phyloP scores from a whole-genome alignment of 805 yeast genomes.

The Candida insectalens region DNA sequence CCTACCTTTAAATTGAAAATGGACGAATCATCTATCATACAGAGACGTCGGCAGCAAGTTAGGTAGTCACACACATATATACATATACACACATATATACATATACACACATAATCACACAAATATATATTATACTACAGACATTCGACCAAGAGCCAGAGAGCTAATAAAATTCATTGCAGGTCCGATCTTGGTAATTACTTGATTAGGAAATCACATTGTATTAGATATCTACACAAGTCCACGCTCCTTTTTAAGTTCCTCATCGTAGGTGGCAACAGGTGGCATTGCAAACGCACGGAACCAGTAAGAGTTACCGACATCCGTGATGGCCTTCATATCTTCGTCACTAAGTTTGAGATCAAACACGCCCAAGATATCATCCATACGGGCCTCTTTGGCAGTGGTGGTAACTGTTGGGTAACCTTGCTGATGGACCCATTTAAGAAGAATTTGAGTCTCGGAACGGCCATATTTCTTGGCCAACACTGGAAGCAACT shows the following conservation, averaged over 20 bases:
- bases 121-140: too few species aligned
- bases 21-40: conserved; percentile 44
- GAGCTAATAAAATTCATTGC: too few species aligned
- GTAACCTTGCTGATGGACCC: conserved; percentile 31
- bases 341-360: conserved; percentile 25
- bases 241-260: conserved; percentile 11
- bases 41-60: conserved; percentile 21
- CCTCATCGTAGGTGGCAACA: conserved; percentile 10
- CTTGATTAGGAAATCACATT: too few species aligned
- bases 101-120: not conserved
- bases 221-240: too few species aligned
- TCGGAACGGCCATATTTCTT: conserved; percentile 28
- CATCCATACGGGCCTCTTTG: conserved; percentile 30
- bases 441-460: conserved; percentile 35
- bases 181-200: too few species aligned
- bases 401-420: conserved; percentile 38
- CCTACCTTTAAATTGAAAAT: too few species aligned
- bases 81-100: not conserved
- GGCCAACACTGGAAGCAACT: conserved; percentile 22
- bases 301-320: conserved; percentile 17
- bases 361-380: conserved; percentile 25
- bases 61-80: not conserved
- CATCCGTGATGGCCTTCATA: conserved; percentile 15
- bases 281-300: conserved; percentile 16
- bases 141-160: too few species aligned